Evolutionary conservation across 805 yeast species (phyloP).

Genomic region (Metschnikowia lunata): DNA sequence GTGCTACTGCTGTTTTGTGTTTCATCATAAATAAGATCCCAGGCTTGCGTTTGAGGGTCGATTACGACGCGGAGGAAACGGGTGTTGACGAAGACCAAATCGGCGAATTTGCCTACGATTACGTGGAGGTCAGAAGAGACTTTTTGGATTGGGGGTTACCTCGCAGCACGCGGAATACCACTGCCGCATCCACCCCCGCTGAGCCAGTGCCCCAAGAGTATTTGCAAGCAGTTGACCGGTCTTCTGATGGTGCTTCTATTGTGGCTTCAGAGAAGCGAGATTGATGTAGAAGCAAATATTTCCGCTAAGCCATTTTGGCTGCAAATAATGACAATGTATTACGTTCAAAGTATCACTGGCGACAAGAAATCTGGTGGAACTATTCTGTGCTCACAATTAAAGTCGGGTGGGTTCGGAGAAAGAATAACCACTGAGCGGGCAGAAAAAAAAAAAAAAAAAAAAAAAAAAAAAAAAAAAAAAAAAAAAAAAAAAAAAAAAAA

Average conservation of each 20-base stretch:
- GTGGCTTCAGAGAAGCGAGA: constrained; percentile 13
- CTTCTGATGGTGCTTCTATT: constrained; percentile 9
- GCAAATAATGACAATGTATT: background rate
- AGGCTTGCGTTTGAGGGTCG: constrained; percentile 72
- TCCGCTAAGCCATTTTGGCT: background rate
- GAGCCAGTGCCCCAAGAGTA: constrained; percentile 6
- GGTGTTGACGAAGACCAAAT: constrained; percentile 97
- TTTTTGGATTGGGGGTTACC: constrained; percentile 53
- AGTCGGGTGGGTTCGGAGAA: no score
- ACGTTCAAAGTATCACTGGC: no score
- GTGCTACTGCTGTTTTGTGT: constrained; percentile 74
- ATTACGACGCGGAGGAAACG: constrained; percentile 77
- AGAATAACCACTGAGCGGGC: no score
- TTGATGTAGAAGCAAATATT: background rate
- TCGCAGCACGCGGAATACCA: constrained; percentile 10
- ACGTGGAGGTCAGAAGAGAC: constrained; percentile 93
- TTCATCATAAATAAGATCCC: constrained; percentile 73
- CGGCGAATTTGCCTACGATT: constrained; percentile 98
- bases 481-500: no score
- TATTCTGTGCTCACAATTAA: no score
- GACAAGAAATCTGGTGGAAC: no score
- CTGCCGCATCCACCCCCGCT: constrained; percentile 1
- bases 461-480: no score
- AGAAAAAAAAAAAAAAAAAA: no score
- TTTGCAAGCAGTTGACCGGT: constrained; percentile 11